Conservation (phyloP, 2,329 filamentous ascomycete genomes). For the Phoma herbarum region DNA sequence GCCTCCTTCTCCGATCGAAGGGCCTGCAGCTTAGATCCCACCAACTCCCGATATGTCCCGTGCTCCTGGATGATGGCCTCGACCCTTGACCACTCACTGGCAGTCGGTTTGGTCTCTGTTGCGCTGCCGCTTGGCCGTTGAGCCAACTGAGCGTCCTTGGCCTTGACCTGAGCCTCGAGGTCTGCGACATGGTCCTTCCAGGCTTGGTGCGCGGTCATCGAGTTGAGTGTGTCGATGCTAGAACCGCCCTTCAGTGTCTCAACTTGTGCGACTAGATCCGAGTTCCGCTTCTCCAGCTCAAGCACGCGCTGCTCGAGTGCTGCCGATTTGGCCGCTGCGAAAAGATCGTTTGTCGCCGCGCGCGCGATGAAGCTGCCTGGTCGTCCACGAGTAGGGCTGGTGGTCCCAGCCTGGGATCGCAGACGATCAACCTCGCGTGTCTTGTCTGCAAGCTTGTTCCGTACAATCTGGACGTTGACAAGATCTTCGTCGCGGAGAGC, state of each 20-base stretch:
- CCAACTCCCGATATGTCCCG: constrained; percentile 49
- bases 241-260: constrained; percentile 38
- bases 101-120: constrained; percentile 10
- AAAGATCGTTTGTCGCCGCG: constrained; percentile 51
- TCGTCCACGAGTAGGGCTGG: constrained; percentile 39
- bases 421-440: constrained; percentile 48
- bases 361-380: constrained; percentile 47
- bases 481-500: constrained; percentile 55
- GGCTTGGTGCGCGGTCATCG: constrained; percentile 47
- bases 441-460: constrained; percentile 53
- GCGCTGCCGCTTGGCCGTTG: constrained; percentile 25
- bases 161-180: constrained; percentile 41
- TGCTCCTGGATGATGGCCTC: constrained; percentile 54
- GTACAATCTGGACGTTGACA: constrained; percentile 51
- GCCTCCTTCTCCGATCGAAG: constrained; percentile 54
- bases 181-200: constrained; percentile 47
- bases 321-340: constrained; percentile 53
- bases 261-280: constrained; percentile 47
- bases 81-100: constrained; percentile 46
- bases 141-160: constrained; percentile 43
- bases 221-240: constrained; percentile 46
- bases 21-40: constrained; percentile 49
- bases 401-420: constrained; percentile 33
- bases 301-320: constrained; percentile 55
- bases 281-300: constrained; percentile 54